These are phyloP conservation scores for Ophiostoma piceae DNA, from an alignment of 2,329 filamentous ascomycete species.

Conservation along the genomic window DNA sequence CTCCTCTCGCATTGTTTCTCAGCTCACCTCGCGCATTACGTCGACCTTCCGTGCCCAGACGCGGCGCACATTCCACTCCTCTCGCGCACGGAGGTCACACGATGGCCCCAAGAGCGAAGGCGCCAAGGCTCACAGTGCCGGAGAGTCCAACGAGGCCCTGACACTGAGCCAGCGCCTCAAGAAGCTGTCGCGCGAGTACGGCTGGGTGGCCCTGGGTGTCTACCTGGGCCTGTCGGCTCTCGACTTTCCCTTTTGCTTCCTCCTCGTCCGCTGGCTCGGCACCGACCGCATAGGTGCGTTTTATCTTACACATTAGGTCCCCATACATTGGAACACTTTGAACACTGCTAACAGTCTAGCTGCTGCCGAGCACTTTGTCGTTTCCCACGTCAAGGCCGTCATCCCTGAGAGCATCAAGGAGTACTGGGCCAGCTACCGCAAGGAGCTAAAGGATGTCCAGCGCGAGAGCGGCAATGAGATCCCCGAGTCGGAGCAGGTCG, in stretches of 20 bases:
- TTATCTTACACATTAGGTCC: neutral
- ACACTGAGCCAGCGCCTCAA: conserved; percentile 68
- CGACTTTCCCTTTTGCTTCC: conserved; percentile 93
- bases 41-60: conserved; percentile 16
- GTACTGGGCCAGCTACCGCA: conserved; percentile 47
- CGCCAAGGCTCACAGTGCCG: neutral
- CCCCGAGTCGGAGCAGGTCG: conserved; percentile 44
- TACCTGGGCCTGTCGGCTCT: conserved; percentile 77
- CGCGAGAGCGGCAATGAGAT: conserved; percentile 42
- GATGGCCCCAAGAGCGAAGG: conserved; percentile 23
- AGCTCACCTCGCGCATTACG: neutral
- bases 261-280: conserved; percentile 75
- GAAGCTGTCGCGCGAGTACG: conserved; percentile 85
- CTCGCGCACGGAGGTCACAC: conserved; percentile 29
- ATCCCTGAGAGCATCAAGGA: conserved; percentile 57
- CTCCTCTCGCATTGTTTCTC: neutral
- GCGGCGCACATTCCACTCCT: conserved; percentile 32
- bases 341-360: conserved; percentile 37
- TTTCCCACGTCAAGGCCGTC: conserved; percentile 52
- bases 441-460: conserved; percentile 44
- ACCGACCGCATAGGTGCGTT: conserved; percentile 69
- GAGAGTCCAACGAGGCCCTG: neutral
- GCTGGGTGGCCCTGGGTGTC: conserved; percentile 88
- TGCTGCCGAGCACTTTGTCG: conserved; percentile 60
- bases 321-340: neutral